Conservation (phyloP, 768 basidiomycete genomes). For the Russula brevipes region DNA sequence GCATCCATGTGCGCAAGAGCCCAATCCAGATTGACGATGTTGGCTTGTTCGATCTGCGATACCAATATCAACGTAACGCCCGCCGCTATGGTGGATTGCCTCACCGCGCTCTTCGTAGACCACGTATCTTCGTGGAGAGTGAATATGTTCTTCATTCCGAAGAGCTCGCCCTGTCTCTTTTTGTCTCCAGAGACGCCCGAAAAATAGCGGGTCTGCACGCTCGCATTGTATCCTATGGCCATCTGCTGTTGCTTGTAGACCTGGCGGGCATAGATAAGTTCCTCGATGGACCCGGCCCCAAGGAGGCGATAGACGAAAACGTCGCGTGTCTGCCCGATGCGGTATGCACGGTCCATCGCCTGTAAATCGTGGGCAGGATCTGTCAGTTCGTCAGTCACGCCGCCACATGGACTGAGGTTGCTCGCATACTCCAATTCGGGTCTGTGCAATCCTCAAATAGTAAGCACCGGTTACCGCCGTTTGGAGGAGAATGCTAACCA, state of each 20-base stretch:
- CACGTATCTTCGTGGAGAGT: constrained; percentile 63
- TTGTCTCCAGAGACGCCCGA: constrained; percentile 78
- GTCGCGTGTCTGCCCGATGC: constrained; percentile 82
- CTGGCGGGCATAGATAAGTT: constrained; percentile 83
- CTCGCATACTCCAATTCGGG: constrained; percentile 86
- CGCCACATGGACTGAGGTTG: background rate
- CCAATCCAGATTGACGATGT: constrained; percentile 73
- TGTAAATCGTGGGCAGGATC: constrained; percentile 95
- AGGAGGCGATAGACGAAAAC: constrained; percentile 80
- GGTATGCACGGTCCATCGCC: constrained; percentile 83
- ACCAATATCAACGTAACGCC: background rate
- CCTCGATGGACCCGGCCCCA: constrained; percentile 83
- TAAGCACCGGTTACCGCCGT: background rate
- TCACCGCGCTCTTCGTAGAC: constrained; percentile 69
- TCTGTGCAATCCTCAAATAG: constrained; percentile 39
- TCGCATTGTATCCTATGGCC: constrained; percentile 84
- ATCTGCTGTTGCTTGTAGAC: constrained; percentile 93
- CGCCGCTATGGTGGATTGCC: constrained; percentile 21
- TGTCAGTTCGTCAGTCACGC: constrained; percentile 31
- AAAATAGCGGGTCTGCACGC: constrained; percentile 79
- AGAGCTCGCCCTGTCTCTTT: constrained; percentile 71
- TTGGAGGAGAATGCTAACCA: constrained; percentile 37
- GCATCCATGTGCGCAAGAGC: constrained; percentile 63
- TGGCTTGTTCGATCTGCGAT: constrained; percentile 70
- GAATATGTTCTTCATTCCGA: constrained; percentile 84